Evolutionary conservation across 805 yeast species (phyloP).

Genomic region (Candida maesae): DNA sequence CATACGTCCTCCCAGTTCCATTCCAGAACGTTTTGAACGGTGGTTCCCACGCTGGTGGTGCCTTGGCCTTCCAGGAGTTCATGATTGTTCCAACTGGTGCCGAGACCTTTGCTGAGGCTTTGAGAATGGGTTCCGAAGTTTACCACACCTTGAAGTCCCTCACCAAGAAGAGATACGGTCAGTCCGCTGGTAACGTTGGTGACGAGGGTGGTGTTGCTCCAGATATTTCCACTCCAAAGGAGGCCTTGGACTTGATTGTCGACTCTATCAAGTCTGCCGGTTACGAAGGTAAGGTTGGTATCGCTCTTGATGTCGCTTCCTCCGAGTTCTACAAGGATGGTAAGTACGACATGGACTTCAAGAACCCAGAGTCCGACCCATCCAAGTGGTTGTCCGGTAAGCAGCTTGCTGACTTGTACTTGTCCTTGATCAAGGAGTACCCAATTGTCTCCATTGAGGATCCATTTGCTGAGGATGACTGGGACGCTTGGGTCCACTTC

Average conservation of each 20-base stretch:
- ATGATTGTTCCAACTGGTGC: slow-evolving; percentile 98
- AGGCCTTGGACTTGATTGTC: slow-evolving; percentile 92
- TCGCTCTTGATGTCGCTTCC: slow-evolving; percentile 95
- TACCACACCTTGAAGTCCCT: slow-evolving; percentile 93
- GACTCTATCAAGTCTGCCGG: slow-evolving; percentile 92
- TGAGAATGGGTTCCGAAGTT: slow-evolving; percentile 96
- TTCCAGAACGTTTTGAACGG: slow-evolving; percentile 99
- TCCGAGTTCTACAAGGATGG: slow-evolving; percentile 98
- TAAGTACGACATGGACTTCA: slow-evolving; percentile 96
- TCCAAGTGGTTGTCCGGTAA: slow-evolving; percentile 89
- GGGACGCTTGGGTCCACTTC: slow-evolving; percentile 97
- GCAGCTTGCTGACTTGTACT: slow-evolving; percentile 84
- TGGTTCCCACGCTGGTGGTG: slow-evolving; percentile 99
- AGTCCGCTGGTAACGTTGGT: slow-evolving; percentile 99
- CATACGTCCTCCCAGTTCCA: slow-evolving; percentile 97
- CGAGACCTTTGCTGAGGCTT: slow-evolving; percentile 85
- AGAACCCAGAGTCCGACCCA: slow-evolving; percentile 89
- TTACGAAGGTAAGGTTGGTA: slow-evolving; percentile 86
- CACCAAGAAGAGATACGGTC: slow-evolving; percentile 94
- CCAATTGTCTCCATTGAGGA: slow-evolving; percentile 98
- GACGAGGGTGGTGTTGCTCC: slow-evolving; percentile 99
- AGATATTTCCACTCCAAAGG: slow-evolving; percentile 89
- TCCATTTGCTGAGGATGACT: slow-evolving; percentile 99
- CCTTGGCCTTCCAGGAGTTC: slow-evolving; percentile 98
- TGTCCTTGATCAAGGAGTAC: slow-evolving; percentile 75